Evolutionary conservation across 2,329 filamentous ascomycete genomes (phyloP), one percentile per base, ranked within the genome.

Genomic region (Exophiala spinifera): DNA sequence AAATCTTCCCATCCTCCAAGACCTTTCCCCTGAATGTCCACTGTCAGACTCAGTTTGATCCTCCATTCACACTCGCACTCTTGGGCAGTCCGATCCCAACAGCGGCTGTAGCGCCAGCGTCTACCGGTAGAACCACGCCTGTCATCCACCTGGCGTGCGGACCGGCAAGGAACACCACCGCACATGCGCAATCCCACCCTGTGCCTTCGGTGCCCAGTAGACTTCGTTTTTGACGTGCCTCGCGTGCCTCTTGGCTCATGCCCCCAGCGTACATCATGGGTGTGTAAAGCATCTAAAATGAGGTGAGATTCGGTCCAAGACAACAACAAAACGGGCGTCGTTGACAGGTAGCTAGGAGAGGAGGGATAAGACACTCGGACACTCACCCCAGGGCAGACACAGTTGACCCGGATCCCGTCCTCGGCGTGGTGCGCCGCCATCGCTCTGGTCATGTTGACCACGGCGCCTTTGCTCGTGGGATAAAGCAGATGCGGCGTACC

Each of bases 381-480:
- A 53, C 51, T 45, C 77, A 81, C 73, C 4, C 76, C 77, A 1
- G 78, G 79, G 63, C 77, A 80, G 7, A 81, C 77, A 60, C 79
- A 81, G 56, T 82, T 81, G 1, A 81, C 77, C n/a, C 78, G 65
- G 28, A 82, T 78, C 0, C 76, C 73, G 36, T 78, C 72, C 1
- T 61, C 37, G 0, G 73, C 78, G 67, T 81, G 79, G 61, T 82
- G 77, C 3, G 74, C 74, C 1, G 79, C 77, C 79, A 81, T 81
- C 0, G 78, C 78, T 43, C 76, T 66, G 0, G 78, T 82, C 75
- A 82, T 76, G 55, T 81, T 79, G 28, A 81, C 75, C 25, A 81
- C 70, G 0, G 77, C 77, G 0, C 78, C 78, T 63, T 81, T 80
- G 20, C 70, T 74, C 10, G 77, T 81, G 2, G 77, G 78, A 67